phyloP scores from a whole-genome alignment of 306 rosid genomes.

The Dalbergia cochinchinensis region DNA sequence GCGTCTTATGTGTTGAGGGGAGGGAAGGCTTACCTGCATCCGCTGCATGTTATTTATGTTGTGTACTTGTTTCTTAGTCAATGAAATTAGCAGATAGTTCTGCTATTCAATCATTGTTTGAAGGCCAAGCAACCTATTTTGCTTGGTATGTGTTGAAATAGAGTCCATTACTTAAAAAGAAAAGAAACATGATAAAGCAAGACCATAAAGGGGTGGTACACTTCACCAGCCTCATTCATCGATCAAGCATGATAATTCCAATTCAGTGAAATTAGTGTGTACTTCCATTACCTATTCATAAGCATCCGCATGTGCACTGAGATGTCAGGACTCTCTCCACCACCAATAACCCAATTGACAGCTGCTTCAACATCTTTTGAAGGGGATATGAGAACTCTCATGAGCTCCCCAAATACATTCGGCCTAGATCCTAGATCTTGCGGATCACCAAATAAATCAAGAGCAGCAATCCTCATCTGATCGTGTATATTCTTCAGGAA shows the following conservation, averaged over 20 bases:
- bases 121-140: neutral
- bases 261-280: slow-evolving; percentile 26
- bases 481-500: slow-evolving; percentile 91
- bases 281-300: slow-evolving; percentile 70
- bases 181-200: neutral
- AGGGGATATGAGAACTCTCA: slow-evolving; percentile 91
- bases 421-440: slow-evolving; percentile 71
- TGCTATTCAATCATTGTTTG: neutral
- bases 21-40: neutral
- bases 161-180: neutral
- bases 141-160: neutral
- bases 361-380: slow-evolving; percentile 83
- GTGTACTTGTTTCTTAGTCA: neutral
- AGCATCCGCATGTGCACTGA: slow-evolving; percentile 97
- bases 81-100: slow-evolving; percentile 20
- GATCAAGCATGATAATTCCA: slow-evolving; percentile 28
- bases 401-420: slow-evolving; percentile 92
- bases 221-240: slow-evolving; percentile 30
- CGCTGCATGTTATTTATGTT: neutral
- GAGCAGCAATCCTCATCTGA: slow-evolving; percentile 81
- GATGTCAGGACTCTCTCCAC: slow-evolving; percentile 82
- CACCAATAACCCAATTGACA: slow-evolving; percentile 78
- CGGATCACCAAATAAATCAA: slow-evolving; percentile 79
- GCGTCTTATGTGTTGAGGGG: slow-evolving; percentile 8
- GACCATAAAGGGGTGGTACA: neutral